These are phyloP conservation scores for Aspergillus campestris DNA, from an alignment of 495 filamentous ascomycete species.

Conservation along the genomic window DNA sequence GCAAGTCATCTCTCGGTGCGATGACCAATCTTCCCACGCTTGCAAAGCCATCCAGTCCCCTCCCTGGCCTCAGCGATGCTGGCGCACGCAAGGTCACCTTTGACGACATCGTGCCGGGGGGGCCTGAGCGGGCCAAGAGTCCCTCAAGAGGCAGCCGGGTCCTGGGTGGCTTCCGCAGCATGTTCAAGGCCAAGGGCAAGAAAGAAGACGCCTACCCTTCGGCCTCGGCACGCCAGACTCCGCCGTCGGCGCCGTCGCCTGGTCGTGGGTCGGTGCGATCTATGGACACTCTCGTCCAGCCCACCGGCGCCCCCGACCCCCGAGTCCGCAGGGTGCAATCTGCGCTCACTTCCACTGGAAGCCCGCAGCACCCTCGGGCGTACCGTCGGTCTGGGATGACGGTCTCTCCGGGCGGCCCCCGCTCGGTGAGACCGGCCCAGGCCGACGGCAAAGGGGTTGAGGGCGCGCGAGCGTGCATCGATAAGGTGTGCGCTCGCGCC, in stretches of 20 bases:
- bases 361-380: constrained; percentile 2
- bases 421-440: background rate
- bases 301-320: background rate
- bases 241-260: background rate
- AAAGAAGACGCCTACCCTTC: background rate
- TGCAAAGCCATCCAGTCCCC: background rate
- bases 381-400: background rate
- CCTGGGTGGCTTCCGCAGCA: constrained; percentile 13
- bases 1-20: constrained; percentile 5
- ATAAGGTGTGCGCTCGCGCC: constrained; percentile 6
- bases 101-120: constrained; percentile 3
- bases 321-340: constrained; percentile 4
- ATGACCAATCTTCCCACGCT: constrained; percentile 2
- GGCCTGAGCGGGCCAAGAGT: background rate
- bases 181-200: constrained; percentile 11
- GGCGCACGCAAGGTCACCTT: constrained; percentile 1
- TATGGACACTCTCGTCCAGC: background rate
- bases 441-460: background rate
- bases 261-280: too few relatives aligned
- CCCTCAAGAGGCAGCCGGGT: constrained; percentile 2
- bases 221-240: background rate
- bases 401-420: background rate
- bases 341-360: constrained; percentile 8
- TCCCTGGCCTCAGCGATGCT: too few relatives aligned
- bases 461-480: constrained; percentile 2